Conservation (phyloP, 2,329 filamentous ascomycete species). For the Ophiocordyceps australis region DNA sequence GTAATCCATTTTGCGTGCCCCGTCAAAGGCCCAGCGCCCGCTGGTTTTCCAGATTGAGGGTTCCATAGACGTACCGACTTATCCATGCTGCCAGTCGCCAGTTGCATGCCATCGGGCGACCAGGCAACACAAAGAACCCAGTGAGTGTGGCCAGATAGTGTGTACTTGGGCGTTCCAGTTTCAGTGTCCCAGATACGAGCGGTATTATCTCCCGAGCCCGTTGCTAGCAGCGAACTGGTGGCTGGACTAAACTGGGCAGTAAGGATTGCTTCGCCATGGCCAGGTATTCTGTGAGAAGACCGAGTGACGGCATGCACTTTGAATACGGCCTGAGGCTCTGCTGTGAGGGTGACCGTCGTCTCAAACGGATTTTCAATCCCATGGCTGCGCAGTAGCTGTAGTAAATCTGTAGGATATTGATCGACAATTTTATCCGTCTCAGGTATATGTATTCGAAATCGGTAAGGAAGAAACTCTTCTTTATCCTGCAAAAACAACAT, state of each 20-base stretch:
- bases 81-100: slow-evolving; percentile 88
- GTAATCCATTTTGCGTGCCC: slow-evolving; percentile 86
- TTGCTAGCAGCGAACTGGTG: slow-evolving; percentile 61
- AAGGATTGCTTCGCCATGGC: slow-evolving; percentile 83
- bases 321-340: slow-evolving; percentile 79
- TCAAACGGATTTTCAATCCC: slow-evolving; percentile 40
- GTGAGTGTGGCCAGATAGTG: slow-evolving; percentile 68
- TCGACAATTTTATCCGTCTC: slow-evolving; percentile 33
- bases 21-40: slow-evolving; percentile 46
- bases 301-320: slow-evolving; percentile 81
- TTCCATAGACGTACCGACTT: slow-evolving; percentile 85
- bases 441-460: slow-evolving; percentile 41
- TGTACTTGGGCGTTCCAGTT: slow-evolving; percentile 75
- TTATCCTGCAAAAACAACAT: slow-evolving; percentile 18
- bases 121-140: slow-evolving; percentile 84
- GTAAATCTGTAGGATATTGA: slow-evolving; percentile 35
- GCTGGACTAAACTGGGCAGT: slow-evolving; percentile 71
- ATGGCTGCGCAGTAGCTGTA: slow-evolving; percentile 33
- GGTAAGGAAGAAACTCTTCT: slow-evolving; percentile 42
- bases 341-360: slow-evolving; percentile 33
- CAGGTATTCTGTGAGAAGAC: slow-evolving; percentile 73
- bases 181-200: slow-evolving; percentile 91
- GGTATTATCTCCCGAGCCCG: slow-evolving; percentile 79
- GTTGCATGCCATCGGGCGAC: slow-evolving; percentile 62
- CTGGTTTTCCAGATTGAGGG: slow-evolving; percentile 56